phyloP scores from a whole-genome alignment of 495 filamentous ascomycete genomes.

The Paragyromitra xinjiangensis region DNA sequence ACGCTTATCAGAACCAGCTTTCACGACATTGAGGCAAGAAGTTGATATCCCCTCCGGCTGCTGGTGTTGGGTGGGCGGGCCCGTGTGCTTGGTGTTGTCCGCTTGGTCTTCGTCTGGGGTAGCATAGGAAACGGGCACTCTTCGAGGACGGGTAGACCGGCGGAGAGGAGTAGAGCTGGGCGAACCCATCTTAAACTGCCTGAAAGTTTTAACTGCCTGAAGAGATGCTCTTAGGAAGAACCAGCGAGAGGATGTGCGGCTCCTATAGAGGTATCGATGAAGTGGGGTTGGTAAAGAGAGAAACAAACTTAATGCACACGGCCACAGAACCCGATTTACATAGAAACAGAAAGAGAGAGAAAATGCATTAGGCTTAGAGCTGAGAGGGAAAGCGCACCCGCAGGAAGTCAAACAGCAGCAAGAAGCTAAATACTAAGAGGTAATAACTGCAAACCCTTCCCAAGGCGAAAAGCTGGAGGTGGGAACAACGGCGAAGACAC shows the following conservation, averaged over 20 bases:
- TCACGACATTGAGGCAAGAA: background rate
- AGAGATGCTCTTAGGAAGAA: background rate
- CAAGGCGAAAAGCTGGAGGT: background rate
- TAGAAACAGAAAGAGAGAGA: constrained; percentile 16
- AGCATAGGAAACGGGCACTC: constrained; percentile 27
- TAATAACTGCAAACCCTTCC: background rate
- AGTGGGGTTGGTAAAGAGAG: background rate
- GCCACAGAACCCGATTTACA: background rate
- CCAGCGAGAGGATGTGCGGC: background rate
- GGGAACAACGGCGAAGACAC: background rate
- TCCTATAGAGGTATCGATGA: background rate
- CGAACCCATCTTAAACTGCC: constrained; percentile 12
- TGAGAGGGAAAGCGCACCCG: constrained; percentile 12
- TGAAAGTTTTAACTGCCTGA: background rate
- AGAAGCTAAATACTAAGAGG: background rate
- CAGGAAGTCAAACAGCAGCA: constrained; percentile 4
- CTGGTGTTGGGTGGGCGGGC: background rate
- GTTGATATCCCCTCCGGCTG: background rate
- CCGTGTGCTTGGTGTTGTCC: constrained; percentile 10
- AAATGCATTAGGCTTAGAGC: background rate
- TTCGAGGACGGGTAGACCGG: constrained; percentile 32
- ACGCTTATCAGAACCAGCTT: constrained; percentile 1
- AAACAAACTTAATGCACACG: constrained; percentile 27
- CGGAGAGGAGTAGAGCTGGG: constrained; percentile 12
- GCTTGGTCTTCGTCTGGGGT: constrained; percentile 27